Base-by-base conservation (phyloP, 352 stramenopile species). In the Globisporangium abappressorium region DNA sequence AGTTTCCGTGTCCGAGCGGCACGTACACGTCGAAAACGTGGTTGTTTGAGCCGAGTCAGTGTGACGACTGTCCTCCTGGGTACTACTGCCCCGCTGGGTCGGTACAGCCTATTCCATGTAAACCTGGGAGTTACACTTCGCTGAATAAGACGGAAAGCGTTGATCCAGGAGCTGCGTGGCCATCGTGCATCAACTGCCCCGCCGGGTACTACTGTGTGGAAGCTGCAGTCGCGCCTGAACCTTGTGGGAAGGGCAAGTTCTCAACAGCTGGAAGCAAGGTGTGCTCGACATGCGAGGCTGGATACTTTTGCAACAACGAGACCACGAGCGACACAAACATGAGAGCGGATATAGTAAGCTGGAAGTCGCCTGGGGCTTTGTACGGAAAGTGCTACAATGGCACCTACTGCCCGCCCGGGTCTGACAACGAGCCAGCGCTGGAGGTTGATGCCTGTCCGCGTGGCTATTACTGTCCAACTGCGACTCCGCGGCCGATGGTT, bases 361-460 rank as follows among this genome's bases (percentile, higher is more conserved):
- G 88, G 89, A 62, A 70, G 7, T 43, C 74, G 0, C 81, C 85
- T 0, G 82, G 82, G 7, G 76, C 87, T 9, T 67, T 91, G 1
- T 92, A 77, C 54, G 90, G 90, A 5, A 80, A 80, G 14, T 97
- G 90, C 62, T 97, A 95, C 72, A 96, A 95, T 46, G 90, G 90
- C 26, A 95, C 87, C 18, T 96, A 95, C 65, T 97, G 91, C 57
- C 80, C 86, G 2, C 30, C 66, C 11, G 87, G 89, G 3, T 89
- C 75, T 5, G 85, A 82, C 28, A 80, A 79, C 20, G 89, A 95
- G 69, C 90, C 90, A 15, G 84, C 77, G 15, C 70, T 96, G 2
- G 74, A 83, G 38, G 68, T 74, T 6, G 84, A 96, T 70, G 80
- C 89, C 0, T 97, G 90, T 72, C 89, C 88, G n/a, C 57, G 66